phyloP scores from a whole-genome alignment of 1,284 basidiomycete genomes.

The Tilletia caries region DNA sequence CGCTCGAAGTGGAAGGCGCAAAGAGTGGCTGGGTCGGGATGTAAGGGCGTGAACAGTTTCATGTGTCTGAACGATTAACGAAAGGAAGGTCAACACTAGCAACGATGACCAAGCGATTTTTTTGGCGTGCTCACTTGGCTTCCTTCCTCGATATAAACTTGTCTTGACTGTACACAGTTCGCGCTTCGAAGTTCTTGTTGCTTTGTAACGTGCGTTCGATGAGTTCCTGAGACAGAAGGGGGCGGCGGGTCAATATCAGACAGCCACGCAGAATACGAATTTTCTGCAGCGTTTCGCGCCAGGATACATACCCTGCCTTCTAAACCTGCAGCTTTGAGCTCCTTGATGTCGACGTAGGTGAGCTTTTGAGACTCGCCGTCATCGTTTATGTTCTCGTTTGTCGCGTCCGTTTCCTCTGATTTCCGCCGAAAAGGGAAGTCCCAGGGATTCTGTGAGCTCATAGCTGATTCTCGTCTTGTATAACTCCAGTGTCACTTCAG shows the following conservation, averaged over 20 bases:
- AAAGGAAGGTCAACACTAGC: background rate
- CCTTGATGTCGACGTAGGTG: slow-evolving; percentile 50
- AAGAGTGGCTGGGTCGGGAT: slow-evolving; percentile 82
- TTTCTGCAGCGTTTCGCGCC: no score
- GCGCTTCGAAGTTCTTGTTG: slow-evolving; percentile 39
- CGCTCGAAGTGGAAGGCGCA: slow-evolving; percentile 77
- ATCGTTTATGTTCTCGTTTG: slow-evolving; percentile 53
- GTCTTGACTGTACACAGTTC: slow-evolving; percentile 47
- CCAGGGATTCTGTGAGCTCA: no score
- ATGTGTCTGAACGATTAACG: slow-evolving; percentile 67
- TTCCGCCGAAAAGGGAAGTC: slow-evolving; percentile 13
- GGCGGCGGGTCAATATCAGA: background rate
- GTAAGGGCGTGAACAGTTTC: slow-evolving; percentile 80
- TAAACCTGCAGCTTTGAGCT: slow-evolving; percentile 48
- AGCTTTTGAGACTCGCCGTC: slow-evolving; percentile 47
- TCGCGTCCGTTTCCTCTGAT: slow-evolving; percentile 45
- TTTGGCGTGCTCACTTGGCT: slow-evolving; percentile 43
- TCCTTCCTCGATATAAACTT: slow-evolving; percentile 51
- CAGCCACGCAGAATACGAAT: no score
- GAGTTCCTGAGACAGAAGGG: slow-evolving; percentile 27
- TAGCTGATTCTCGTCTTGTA: no score
- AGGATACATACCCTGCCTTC: slow-evolving; percentile 30
- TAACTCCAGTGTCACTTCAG: no score
- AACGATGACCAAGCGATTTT: background rate
- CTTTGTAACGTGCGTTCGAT: slow-evolving; percentile 42